These are phyloP conservation scores for Persicaria maculosa DNA, from an alignment of 148 eudicot species.

Conservation along the genomic window DNA sequence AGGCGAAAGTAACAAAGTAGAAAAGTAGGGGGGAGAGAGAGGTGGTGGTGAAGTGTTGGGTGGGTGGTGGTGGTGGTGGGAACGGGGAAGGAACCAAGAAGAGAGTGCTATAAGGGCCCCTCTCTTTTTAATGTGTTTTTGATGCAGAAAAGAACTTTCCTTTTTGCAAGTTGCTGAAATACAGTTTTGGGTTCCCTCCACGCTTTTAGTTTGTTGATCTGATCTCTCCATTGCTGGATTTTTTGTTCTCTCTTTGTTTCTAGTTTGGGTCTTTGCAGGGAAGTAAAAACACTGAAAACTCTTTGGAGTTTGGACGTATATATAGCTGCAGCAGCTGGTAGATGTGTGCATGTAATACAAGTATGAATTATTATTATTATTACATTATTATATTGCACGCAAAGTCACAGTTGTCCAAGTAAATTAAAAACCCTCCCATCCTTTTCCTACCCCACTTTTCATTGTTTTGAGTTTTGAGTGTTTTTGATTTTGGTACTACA, in stretches of 20 bases:
- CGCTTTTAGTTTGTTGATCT: background rate
- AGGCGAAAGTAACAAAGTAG: background rate
- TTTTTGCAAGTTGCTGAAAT: slow-evolving; percentile 8
- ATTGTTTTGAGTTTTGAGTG: background rate
- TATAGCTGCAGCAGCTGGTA: background rate
- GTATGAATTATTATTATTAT: background rate
- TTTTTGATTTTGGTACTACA: background rate
- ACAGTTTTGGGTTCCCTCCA: slow-evolving; percentile 6
- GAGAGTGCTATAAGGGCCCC: background rate
- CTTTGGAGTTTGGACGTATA: background rate
- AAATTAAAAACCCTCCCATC: slow-evolving; percentile 1
- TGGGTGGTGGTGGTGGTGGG: no score
- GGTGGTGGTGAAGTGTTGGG: background rate
- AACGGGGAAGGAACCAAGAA: background rate
- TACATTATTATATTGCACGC: background rate
- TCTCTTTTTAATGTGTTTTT: background rate
- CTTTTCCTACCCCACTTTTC: background rate
- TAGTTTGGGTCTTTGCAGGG: background rate
- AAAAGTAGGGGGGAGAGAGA: background rate
- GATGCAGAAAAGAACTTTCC: slow-evolving; percentile 1
- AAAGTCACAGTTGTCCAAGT: background rate
- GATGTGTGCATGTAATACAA: background rate
- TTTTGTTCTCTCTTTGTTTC: background rate
- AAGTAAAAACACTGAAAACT: background rate
- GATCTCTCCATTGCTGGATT: background rate